Conservation (phyloP, 164 flowering plant species). For the Tinospora cordifolia region DNA sequence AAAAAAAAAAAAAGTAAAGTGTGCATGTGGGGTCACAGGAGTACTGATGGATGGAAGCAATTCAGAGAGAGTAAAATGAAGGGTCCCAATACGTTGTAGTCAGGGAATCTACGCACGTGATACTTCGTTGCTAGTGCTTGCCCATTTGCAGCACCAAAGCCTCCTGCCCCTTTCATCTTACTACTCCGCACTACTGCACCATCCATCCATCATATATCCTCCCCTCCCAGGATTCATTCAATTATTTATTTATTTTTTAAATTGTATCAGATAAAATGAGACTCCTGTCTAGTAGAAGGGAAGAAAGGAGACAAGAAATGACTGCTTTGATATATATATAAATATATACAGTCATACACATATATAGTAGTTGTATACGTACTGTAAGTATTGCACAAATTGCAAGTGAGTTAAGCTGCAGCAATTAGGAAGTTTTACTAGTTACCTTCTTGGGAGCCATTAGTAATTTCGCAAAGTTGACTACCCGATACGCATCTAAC, state of each 20-base stretch:
- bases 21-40: neutral
- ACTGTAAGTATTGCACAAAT: no score
- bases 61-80: neutral
- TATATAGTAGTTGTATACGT: conserved; percentile 9
- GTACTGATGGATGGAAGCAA: neutral
- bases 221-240: neutral
- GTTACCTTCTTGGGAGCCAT: no score
- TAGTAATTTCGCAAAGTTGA: no score
- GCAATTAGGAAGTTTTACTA: no score
- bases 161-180: neutral
- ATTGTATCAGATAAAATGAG: neutral
- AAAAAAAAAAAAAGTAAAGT: neutral
- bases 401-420: no score
- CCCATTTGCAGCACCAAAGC: conserved; percentile 12
- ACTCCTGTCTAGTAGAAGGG: conserved; percentile 18
- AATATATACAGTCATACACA: neutral
- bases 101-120: conserved; percentile 13
- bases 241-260: neutral
- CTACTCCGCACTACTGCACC: neutral
- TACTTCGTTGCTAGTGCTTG: conserved; percentile 15
- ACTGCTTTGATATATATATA: neutral
- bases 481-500: no score
- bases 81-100: conserved; percentile 13
- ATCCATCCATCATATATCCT: neutral
- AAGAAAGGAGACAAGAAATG: conserved; percentile 20